Percentiles rank a stretch among this genome's conserved stretches.
These are phyloP conservation scores for Russula foetens DNA, from an alignment of 768 basidiomycete genomes.

Conservation along the genomic window DNA sequence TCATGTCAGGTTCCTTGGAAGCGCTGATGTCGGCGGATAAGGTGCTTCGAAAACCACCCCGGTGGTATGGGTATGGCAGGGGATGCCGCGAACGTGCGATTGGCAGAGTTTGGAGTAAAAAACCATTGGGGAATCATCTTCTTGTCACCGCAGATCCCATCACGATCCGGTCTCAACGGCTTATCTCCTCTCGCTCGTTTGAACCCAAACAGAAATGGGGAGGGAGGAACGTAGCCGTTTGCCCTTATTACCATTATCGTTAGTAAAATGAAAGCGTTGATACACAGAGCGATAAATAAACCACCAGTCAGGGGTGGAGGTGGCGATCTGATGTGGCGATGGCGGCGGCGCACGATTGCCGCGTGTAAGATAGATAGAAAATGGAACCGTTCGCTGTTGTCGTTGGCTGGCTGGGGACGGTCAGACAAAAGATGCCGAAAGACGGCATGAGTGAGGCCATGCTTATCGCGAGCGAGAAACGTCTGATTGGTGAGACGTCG, in stretches of 20 bases:
- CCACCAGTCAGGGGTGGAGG: no score
- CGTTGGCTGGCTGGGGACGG: background rate
- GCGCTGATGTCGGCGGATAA: background rate
- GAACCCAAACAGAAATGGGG: background rate
- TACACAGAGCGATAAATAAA: no score
- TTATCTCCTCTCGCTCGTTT: background rate
- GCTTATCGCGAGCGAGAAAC: constrained; percentile 1
- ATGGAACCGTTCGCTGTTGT: no score
- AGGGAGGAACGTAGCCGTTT: no score
- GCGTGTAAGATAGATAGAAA: constrained; percentile 17
- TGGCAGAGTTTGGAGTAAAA: no score
- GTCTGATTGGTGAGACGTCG: constrained; percentile 1
- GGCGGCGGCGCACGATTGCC: constrained; percentile 4
- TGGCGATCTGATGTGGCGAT: constrained; percentile 13
- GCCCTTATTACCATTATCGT: background rate
- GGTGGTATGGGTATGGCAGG: background rate
- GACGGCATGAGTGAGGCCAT: background rate
- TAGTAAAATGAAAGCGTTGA: background rate
- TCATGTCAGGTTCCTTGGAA: background rate
- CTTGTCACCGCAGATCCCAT: background rate
- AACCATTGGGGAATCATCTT: background rate
- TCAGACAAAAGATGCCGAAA: background rate
- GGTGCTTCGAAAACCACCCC: background rate
- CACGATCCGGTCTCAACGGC: constrained; percentile 8
- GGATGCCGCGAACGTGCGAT: background rate